phyloP scores from a whole-genome alignment of 2,329 filamentous ascomycete genomes.

The Hypoxylon sp. region DNA sequence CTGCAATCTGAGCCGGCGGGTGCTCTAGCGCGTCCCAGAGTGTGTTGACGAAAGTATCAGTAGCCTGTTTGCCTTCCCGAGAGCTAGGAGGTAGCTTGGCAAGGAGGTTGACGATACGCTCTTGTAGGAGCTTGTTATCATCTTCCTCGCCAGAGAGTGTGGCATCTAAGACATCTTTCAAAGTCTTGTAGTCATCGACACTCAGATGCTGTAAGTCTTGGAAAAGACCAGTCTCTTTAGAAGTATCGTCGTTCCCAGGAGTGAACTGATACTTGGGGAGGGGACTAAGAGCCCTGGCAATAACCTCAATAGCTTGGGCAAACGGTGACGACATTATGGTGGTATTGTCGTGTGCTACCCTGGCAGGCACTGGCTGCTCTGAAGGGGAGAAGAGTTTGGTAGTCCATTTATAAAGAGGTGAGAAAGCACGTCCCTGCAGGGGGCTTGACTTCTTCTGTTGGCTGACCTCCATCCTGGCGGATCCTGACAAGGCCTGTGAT shows the following conservation, averaged over 20 bases:
- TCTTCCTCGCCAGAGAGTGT: slow-evolving; percentile 30
- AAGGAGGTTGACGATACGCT: slow-evolving; percentile 33
- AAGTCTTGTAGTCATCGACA: slow-evolving; percentile 31
- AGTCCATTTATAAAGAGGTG: slow-evolving; percentile 11
- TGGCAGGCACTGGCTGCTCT: not conserved
- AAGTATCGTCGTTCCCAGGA: slow-evolving; percentile 33
- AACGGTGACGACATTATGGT: slow-evolving; percentile 24
- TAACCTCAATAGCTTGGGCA: slow-evolving; percentile 24
- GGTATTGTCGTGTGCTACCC: not conserved
- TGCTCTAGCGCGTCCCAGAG: slow-evolving; percentile 35
- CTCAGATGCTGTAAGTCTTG: slow-evolving; percentile 24
- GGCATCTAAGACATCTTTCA: slow-evolving; percentile 26
- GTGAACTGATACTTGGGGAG: slow-evolving; percentile 33
- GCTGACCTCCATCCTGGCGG: not conserved
- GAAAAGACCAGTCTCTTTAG: slow-evolving; percentile 31
- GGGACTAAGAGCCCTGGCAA: slow-evolving; percentile 29
- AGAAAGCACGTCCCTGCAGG: not conserved
- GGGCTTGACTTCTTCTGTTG: slow-evolving; percentile 1
- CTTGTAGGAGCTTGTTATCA: slow-evolving; percentile 32
- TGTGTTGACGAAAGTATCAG: slow-evolving; percentile 33
- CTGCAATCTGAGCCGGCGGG: slow-evolving; percentile 25
- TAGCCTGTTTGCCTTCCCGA: slow-evolving; percentile 27
- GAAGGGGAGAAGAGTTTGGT: not conserved
- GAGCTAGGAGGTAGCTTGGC: slow-evolving; percentile 34
- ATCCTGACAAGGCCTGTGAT: slow-evolving; percentile 2